These are phyloP conservation scores for Podaxis carcinomalis DNA, from an alignment of 768 basidiomycete species.

Conservation along the genomic window DNA sequence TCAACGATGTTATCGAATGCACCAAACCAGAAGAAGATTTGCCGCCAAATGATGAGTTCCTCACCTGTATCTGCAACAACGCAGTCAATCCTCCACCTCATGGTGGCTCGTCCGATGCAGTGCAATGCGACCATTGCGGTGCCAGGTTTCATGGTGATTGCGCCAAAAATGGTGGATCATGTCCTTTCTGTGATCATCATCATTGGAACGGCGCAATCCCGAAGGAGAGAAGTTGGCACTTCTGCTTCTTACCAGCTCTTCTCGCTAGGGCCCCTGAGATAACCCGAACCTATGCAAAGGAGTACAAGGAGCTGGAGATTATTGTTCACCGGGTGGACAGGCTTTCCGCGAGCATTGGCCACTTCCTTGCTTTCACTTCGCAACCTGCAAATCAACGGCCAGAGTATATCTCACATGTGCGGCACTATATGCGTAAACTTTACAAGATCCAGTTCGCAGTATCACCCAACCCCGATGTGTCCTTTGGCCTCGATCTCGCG, in stretches of 20 bases:
- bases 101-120: constrained; percentile 73
- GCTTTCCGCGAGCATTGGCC: constrained; percentile 68
- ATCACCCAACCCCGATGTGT: constrained; percentile 74
- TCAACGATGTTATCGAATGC: constrained; percentile 71
- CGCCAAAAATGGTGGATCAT: constrained; percentile 85
- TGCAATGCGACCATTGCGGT: constrained; percentile 87
- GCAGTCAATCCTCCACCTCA: constrained; percentile 79
- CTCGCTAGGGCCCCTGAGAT: constrained; percentile 73
- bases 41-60: constrained; percentile 76
- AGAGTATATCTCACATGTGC: constrained; percentile 77
- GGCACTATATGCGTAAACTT: constrained; percentile 88
- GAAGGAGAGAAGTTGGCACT: constrained; percentile 82
- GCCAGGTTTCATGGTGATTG: constrained; percentile 84
- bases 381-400: constrained; percentile 67
- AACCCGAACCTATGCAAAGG: constrained; percentile 72
- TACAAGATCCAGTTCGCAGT: constrained; percentile 90
- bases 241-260: constrained; percentile 71
- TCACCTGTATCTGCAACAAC: constrained; percentile 77
- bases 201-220: constrained; percentile 87
- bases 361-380: constrained; percentile 72
- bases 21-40: constrained; percentile 77
- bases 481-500: constrained; percentile 79
- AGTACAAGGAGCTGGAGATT: constrained; percentile 76
- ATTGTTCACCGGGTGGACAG: constrained; percentile 80
- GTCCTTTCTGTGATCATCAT: constrained; percentile 88